phyloP scores from a whole-genome alignment of 2,329 filamentous ascomycete species.

The Mycosphaerella sp. region DNA sequence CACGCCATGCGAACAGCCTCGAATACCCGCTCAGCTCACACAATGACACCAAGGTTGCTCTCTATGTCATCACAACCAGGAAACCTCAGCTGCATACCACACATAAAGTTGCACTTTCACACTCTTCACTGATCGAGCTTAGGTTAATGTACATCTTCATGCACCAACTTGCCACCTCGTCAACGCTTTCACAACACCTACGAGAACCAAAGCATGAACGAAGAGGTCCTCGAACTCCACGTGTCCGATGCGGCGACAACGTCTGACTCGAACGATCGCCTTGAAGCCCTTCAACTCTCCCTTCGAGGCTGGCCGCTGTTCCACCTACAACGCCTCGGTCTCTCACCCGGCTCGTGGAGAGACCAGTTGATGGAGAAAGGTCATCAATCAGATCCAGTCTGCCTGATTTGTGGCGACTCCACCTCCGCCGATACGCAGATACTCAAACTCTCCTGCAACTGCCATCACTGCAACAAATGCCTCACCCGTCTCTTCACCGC shows the following conservation, averaged over 20 bases:
- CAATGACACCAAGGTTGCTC: background rate
- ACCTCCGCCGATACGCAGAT: background rate
- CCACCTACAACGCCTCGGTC: background rate
- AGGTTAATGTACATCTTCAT: too few relatives aligned
- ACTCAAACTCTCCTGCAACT: slow-evolving; percentile 13
- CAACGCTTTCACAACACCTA: background rate
- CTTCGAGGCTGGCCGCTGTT: slow-evolving; percentile 4
- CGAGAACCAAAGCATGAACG: background rate
- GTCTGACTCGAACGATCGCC: background rate
- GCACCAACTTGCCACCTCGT: too few relatives aligned
- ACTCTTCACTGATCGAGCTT: background rate
- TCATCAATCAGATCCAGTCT: slow-evolving; percentile 1
- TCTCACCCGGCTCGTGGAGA: background rate
- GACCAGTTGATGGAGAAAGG: too few relatives aligned
- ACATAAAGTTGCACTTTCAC: background rate
- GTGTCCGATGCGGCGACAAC: background rate
- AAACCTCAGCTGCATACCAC: background rate
- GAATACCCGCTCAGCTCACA: background rate
- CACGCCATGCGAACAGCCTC: background rate
- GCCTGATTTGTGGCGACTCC: slow-evolving; percentile 5
- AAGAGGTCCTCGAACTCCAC: background rate
- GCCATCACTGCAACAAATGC: slow-evolving; percentile 12
- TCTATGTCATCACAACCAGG: background rate
- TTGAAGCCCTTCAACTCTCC: background rate
- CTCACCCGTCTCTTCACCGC: slow-evolving; percentile 9